A percentile compares a stretch with the other conserved stretches of the same genome.
phyloP scores from a whole-genome alignment of 176 grass and related monocot species.

The Avena eriantha region DNA sequence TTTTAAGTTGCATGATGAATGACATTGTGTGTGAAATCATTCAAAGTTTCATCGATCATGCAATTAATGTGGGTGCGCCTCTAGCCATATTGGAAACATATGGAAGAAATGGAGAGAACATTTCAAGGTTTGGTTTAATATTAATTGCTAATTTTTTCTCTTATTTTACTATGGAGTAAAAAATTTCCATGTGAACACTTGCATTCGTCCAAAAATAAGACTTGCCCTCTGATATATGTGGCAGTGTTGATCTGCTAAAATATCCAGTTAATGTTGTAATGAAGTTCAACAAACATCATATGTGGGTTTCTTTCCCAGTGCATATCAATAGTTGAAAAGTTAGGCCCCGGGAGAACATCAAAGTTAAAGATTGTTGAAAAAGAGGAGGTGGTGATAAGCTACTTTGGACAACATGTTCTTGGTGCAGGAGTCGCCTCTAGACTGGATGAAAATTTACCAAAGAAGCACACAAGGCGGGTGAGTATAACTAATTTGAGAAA shows the following conservation, averaged over 20 bases:
- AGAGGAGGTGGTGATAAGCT: constrained; percentile 82
- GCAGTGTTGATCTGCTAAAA: constrained; percentile 10
- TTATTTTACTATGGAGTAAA: not conserved
- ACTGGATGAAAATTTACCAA: constrained; percentile 84
- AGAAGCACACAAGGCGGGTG: constrained; percentile 88
- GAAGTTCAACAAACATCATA: not conserved
- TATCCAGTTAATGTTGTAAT: not conserved
- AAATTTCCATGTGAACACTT: not conserved
- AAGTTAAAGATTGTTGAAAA: constrained; percentile 89
- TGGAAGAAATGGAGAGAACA: constrained; percentile 87
- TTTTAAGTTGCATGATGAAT: constrained; percentile 34
- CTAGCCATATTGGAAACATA: constrained; percentile 71
- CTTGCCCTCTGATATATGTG: not conserved
- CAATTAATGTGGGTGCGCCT: constrained; percentile 66
- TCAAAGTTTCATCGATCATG: constrained; percentile 92
- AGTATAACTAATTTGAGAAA: constrained; percentile 15
- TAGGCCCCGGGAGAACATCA: constrained; percentile 72
- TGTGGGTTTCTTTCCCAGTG: constrained; percentile 32
- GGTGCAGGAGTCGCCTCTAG: constrained; percentile 76
- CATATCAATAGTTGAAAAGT: constrained; percentile 75
- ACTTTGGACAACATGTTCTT: constrained; percentile 90
- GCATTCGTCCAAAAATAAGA: constrained; percentile 5
- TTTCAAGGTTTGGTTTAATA: constrained; percentile 61
- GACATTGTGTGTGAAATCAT: constrained; percentile 40
- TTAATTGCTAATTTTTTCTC: not conserved